A percentile compares a stretch with the other conserved stretches of the same genome.
phyloP scores from a whole-genome alignment of 306 rosid species.

The Trifolium dubium region DNA sequence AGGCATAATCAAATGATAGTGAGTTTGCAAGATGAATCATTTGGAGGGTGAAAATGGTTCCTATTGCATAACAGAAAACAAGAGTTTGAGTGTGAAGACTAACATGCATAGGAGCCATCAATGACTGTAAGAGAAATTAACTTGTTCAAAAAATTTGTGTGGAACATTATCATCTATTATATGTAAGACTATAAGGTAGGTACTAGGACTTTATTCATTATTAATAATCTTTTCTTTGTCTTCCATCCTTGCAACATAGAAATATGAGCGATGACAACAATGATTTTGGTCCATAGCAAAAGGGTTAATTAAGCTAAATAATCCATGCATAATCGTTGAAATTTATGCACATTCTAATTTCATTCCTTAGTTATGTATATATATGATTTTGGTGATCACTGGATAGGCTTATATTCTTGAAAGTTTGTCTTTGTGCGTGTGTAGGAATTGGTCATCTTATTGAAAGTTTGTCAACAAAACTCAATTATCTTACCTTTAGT shows the following conservation, averaged over 20 bases:
- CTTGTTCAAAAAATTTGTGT: constrained; percentile 7
- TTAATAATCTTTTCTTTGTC: background rate
- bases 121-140: background rate
- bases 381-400: background rate
- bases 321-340: constrained; percentile 3
- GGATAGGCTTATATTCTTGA: background rate
- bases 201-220: background rate
- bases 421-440: background rate
- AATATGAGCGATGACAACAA: constrained; percentile 37
- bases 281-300: constrained; percentile 34
- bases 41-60: constrained; percentile 26
- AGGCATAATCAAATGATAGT: constrained; percentile 39
- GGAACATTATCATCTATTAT: constrained; percentile 2
- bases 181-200: background rate
- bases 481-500: background rate
- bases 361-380: background rate
- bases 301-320: background rate
- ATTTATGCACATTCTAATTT: background rate
- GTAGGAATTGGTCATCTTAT: background rate
- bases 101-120: constrained; percentile 34
- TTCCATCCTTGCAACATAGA: constrained; percentile 1
- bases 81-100: constrained; percentile 11
- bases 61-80: constrained; percentile 19
- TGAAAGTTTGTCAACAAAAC: background rate
- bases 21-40: constrained; percentile 13